phyloP scores from a whole-genome alignment of 257 asterid genomes.

The Jacaranda mimosifolia region DNA sequence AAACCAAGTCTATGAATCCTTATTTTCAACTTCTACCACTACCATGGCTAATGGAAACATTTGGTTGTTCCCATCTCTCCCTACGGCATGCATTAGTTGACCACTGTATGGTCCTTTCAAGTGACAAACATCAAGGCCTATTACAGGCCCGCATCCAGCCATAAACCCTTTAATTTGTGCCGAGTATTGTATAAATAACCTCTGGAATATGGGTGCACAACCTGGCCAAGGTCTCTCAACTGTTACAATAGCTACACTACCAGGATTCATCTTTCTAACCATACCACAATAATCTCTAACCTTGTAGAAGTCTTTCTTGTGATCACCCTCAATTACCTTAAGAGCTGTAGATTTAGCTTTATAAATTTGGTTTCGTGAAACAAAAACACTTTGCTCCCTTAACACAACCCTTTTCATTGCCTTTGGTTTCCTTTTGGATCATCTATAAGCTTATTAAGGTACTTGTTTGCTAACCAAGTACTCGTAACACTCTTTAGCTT shows the following conservation, averaged over 20 bases:
- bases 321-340: not conserved
- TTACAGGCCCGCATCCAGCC: not conserved
- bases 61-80: not conserved
- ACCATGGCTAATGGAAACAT: conserved; percentile 15
- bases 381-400: not conserved
- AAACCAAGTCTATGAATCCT: not conserved
- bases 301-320: not conserved
- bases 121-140: not conserved
- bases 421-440: not conserved
- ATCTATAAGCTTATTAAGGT: not conserved
- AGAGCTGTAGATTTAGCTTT: not conserved
- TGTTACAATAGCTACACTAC: not conserved
- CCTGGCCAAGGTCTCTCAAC: not conserved
- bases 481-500: not conserved
- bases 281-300: not conserved
- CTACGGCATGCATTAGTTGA: not conserved
- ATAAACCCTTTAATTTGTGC: not conserved
- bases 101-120: not conserved
- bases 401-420: not conserved
- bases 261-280: not conserved
- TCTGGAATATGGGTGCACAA: not conserved
- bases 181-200: not conserved
- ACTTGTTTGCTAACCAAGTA: not conserved
- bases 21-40: conserved; percentile 1
- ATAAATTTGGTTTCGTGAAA: not conserved